Evolutionary conservation across 257 asterid species (phyloP), one percentile per base, ranked within the genome.

Genomic region (Jasminum sambac): DNA sequence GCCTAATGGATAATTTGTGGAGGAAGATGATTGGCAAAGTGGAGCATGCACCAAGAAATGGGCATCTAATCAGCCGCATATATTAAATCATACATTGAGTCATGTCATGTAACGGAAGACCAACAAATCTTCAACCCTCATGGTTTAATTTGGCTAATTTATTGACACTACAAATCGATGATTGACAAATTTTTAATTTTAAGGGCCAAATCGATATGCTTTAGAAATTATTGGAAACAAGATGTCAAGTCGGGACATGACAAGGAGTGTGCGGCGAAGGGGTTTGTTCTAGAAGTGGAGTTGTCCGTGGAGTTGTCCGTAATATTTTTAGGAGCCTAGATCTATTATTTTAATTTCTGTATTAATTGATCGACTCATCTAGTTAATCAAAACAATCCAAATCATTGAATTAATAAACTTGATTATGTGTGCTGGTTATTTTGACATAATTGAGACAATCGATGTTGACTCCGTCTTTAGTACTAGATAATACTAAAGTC

Each of bases 51-150:
- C 77, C 74, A 74, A 42, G 11, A 77, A 87, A 73, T 85, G 95
- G 90, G 83, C 85, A 81, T 84, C 90, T 85, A 89, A 70, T 89
- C 92, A 87, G 9, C 82, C 82, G 58, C 89, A 84, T n/a, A n/a
- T n/a, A n/a, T n/a, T n/a, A n/a, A n/a, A 81, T 76, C 79, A 83
- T 83, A 78, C 81, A 72, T 61, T 5, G 21, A 57, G 40, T 83
- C 71, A 64, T 68, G 84, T 75, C 74, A 11, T 34, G 48, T 71
- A 60, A 61, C 70, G 63, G 23, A 65, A 64, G 41, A 9, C 37
- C 46, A 70, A 76, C 80, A 69, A 10, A 70, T 76, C 70, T 74
- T 57, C 76, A 69, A 26, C 55, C 69, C 13, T 77, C 77, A 64
- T 58, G 63, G 77, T 78, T n/a, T n/a, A n/a, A n/a, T n/a, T 79